Conservation (phyloP, 2,329 filamentous ascomycete species). For the Podosphaera fusca region DNA sequence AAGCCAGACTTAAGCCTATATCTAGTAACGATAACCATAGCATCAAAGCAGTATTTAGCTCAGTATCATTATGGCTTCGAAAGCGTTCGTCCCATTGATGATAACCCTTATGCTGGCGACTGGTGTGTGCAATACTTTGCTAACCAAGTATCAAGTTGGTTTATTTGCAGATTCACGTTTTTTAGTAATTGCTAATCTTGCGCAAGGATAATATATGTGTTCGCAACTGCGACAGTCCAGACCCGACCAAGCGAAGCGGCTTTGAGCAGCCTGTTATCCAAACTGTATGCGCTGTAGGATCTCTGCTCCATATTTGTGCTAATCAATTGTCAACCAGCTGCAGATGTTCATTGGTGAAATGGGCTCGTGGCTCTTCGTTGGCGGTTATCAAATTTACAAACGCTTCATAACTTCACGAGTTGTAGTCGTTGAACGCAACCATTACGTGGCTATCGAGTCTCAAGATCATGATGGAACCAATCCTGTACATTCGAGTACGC, state of each 20-base stretch:
- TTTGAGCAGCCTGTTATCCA: conserved; percentile 95
- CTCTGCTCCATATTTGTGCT: not conserved
- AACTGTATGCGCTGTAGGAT: conserved; percentile 25
- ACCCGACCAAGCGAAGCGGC: conserved; percentile 39
- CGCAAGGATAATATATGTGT: conserved; percentile 86
- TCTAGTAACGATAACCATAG: no score
- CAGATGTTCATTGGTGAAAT: conserved; percentile 98
- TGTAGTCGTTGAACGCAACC: conserved; percentile 23
- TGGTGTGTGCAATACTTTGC: conserved; percentile 84
- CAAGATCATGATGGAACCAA: conserved; percentile 23
- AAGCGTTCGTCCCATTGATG: conserved; percentile 55
- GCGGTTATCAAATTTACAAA: conserved; percentile 41
- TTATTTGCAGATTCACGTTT: not conserved
- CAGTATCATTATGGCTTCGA: conserved; percentile 35
- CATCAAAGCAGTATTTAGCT: no score
- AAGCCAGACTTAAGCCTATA: no score
- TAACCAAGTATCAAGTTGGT: conserved; percentile 83
- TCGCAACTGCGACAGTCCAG: conserved; percentile 53
- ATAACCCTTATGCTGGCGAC: conserved; percentile 94
- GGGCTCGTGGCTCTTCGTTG: conserved; percentile 85
- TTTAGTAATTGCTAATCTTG: conserved; percentile 4
- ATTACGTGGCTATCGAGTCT: conserved; percentile 41
- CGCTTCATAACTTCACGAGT: conserved; percentile 25
- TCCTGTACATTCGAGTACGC: conserved; percentile 21
- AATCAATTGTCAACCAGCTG: conserved; percentile 14